Base-by-base conservation (phyloP, 495 filamentous ascomycete genomes). In the Ascodesmis nigricans region DNA sequence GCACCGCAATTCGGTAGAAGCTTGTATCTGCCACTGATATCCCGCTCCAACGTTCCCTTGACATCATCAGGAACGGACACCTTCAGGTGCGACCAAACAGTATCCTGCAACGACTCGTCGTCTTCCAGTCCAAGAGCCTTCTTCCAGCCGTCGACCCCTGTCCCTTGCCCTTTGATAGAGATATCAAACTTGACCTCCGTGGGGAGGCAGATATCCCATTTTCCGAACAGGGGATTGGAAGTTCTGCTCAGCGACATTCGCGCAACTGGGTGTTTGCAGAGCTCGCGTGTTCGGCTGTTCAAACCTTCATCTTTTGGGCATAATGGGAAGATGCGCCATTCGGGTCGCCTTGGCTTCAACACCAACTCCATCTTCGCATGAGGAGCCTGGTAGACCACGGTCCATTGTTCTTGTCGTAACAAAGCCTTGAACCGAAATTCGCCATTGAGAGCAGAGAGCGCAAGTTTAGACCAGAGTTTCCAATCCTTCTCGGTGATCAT, bases 1-100 rank as follows among this genome's bases (percentile, higher is more conserved):
- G 70, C 79, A 10, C 76, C 80, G 46, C 80, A 91, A 1, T 68
- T 39, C 2, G 63, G 67, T 5, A 65, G 49, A 10, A 63, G 55
- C 1, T 54, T 25, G 47, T 80, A 84, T 0, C 36, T 45, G 1
- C 77, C 76, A 2, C 39, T 41, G 13, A 80, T 47, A 30, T 67
- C 56, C 0, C 42, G 15, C 15, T 60, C 58, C 13, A 66, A 46
- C 11, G 33, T 41, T 20, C 45, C 22, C 6, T 49, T 39, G 16
- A 53, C 36, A 3, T 52, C 28, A 35, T 57, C 47, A 0, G 45
- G 31, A 31, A 52, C 45, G 14, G 45, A 35, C 29, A 68, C 42
- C 0, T 41, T 36, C 5, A 65, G 41, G 8, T 50, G 35, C 23
- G 51, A 47, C 56, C 58, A 64, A 19, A 65, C 55, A 17, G 53